Evolutionary conservation across 176 grass and related monocot genomes (phyloP), one percentile per base, ranked within the genome.

Genomic region (Phyllostachys edulis): DNA sequence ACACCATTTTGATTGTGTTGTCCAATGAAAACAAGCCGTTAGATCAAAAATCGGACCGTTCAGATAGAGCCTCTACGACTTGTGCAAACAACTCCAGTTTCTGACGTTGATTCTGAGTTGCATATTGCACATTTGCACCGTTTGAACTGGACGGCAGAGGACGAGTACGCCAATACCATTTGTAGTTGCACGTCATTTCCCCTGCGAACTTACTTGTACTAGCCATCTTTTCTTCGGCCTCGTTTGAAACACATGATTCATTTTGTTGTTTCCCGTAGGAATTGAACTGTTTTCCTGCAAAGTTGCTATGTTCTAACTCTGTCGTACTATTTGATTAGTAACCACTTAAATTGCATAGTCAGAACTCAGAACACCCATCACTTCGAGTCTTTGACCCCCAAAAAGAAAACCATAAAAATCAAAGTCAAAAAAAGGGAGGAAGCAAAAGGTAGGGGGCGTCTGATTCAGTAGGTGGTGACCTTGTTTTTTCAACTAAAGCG

Each of bases 401-500:
- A 7, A 7, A 29, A 71, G 11, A 41, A 55, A 59, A 4, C 7
- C 3, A 32, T 4, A 0, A 34, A 70, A 47, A 32, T 4, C 5
- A 0, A 32, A 72, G 29, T 29, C 0, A 36, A 2, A 45, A 24
- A n/a, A 20, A 11, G 21, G 23, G 5, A 27, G 20, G 29, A 44
- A 18, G 20, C 0, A 26, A 75, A 59, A 60, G 50, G 62, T 40
- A 29, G 32, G 0, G 46, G 34, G 71, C 62, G 27, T 20, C 62
- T 52, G 41, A 15, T 13, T 5, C 0, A 47, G 79, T 82, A 21
- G 86, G 71, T 87, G 79, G 75, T 5, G 26, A 78, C 52, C 18
- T 4, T 85, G 26, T 77, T 79, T 32, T 23, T 49, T 21, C 7
- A 37, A 46, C 32, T 11, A 29, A 21, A 72, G 37, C 38, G 32